phyloP scores from a whole-genome alignment of 2,329 filamentous ascomycete genomes.

The Sclerotinia subarctica region DNA sequence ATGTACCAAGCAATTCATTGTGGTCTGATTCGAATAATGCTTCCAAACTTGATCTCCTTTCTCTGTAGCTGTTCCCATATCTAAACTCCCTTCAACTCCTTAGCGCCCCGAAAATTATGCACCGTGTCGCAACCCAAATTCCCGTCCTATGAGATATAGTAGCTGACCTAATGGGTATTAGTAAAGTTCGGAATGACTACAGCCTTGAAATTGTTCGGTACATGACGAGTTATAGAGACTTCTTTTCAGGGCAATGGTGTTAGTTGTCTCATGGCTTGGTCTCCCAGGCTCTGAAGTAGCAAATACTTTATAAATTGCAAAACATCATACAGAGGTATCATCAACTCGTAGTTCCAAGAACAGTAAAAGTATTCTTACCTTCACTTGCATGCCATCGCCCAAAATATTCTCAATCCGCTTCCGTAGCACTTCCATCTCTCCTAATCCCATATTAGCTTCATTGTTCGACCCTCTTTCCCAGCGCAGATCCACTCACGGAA shows the following conservation, averaged over 20 bases:
- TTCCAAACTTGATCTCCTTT: neutral
- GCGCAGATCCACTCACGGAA: constrained; percentile 52
- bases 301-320: constrained; percentile 92
- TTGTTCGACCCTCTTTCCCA: too few species aligned
- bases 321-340: constrained; percentile 67
- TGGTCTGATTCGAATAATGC: neutral
- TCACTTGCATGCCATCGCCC: neutral
- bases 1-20: neutral
- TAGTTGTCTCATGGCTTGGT: constrained; percentile 93
- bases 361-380: neutral
- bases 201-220: neutral
- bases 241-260: constrained; percentile 80
- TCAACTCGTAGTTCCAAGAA: neutral
- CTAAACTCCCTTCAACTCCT: constrained; percentile 12
- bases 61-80: neutral
- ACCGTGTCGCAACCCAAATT: neutral
- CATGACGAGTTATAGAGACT: constrained; percentile 27
- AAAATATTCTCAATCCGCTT: constrained; percentile 31
- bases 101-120: neutral
- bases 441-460: constrained; percentile 39
- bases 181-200: neutral
- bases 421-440: constrained; percentile 52
- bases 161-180: neutral
- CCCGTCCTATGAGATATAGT: constrained; percentile 8
- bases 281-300: constrained; percentile 97